Evolutionary conservation across 352 stramenopile genomes (phyloP).

Genomic region (Blastocystis sp.): DNA sequence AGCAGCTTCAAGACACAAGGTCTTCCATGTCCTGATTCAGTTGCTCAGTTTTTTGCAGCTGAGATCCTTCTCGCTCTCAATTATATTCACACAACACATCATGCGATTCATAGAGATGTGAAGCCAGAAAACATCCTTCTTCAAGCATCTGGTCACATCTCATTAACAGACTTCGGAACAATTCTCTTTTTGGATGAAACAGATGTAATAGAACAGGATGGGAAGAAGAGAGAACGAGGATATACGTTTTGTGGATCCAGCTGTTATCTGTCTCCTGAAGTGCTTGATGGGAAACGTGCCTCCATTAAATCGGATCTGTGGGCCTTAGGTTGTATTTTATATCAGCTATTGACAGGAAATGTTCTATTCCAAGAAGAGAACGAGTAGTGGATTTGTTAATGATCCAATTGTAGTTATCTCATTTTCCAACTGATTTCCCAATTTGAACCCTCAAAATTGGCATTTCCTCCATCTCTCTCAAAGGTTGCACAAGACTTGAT

Average conservation of each 20-base stretch:
- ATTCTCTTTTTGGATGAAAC: constrained; percentile 20
- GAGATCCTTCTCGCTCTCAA: constrained; percentile 62
- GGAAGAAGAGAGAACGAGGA: not conserved
- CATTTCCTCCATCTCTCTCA: not conserved
- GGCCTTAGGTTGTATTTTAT: constrained; percentile 81
- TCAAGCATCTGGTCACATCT: constrained; percentile 64
- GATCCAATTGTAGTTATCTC: constrained; percentile 68
- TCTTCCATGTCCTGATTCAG: not conserved
- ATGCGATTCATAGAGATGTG: constrained; percentile 65
- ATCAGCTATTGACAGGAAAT: constrained; percentile 76
- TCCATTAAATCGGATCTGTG: constrained; percentile 77
- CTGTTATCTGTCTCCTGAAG: constrained; percentile 81
- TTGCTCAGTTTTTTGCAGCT: constrained; percentile 44
- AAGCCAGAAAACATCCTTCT: constrained; percentile 67
- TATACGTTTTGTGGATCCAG: constrained; percentile 72
- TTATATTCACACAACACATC: constrained; percentile 63
- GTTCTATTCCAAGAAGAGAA: constrained; percentile 79
- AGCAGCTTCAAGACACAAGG: constrained; percentile 12
- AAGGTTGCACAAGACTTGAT: constrained; percentile 34
- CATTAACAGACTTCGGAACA: constrained; percentile 66
- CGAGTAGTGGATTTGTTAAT: constrained; percentile 65
- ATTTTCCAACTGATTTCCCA: constrained; percentile 72
- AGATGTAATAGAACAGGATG: not conserved
- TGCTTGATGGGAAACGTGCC: constrained; percentile 76
- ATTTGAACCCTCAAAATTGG: not conserved